phyloP scores from a whole-genome alignment of 306 rosid genomes.

The Abrus precatorius region DNA sequence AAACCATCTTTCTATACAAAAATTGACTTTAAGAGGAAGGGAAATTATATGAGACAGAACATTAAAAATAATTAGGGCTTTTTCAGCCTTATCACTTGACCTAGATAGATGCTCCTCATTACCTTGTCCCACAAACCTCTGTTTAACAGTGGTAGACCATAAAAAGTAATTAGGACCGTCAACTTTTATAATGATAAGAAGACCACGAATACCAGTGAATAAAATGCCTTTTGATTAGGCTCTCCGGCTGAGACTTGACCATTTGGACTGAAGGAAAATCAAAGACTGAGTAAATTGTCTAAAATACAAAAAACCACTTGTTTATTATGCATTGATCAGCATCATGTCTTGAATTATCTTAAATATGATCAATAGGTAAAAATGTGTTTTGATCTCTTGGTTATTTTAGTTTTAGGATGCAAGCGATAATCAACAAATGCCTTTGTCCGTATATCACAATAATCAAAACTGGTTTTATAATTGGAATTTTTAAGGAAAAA shows the following conservation, averaged over 20 bases:
- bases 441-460: not conserved
- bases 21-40: not conserved
- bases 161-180: not conserved
- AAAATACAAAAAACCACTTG: not conserved
- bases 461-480: not conserved
- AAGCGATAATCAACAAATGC: not conserved
- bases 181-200: not conserved
- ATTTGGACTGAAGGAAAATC: not conserved
- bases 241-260: not conserved
- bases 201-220: not conserved
- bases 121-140: not conserved
- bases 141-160: not conserved
- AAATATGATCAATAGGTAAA: not conserved
- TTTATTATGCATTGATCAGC: not conserved
- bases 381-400: not conserved
- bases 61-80: not conserved
- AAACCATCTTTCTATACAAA: conserved; percentile 6
- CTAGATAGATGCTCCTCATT: not conserved
- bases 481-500: not conserved
- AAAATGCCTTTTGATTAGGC: not conserved
- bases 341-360: not conserved
- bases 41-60: not conserved
- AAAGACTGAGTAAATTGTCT: not conserved
- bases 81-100: not conserved
- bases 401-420: conserved; percentile 25